A percentile compares a stretch with the other conserved stretches of the same genome.
These are phyloP conservation scores for Suhomyces choctaworum DNA, from an alignment of 1,139 yeast species.

Conservation along the genomic window DNA sequence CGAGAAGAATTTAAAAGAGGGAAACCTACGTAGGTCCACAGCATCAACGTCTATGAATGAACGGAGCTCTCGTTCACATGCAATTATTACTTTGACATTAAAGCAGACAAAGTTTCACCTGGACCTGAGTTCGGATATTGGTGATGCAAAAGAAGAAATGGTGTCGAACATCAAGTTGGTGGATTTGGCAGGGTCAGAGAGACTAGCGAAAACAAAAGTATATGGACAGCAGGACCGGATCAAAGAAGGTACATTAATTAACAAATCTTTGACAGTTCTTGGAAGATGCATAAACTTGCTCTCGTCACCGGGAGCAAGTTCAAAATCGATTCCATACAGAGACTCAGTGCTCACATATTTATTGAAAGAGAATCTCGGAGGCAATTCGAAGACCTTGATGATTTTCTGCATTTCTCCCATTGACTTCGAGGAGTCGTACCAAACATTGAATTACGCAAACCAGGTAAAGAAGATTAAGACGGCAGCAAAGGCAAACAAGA, in stretches of 20 bases:
- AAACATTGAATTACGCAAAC: conserved; percentile 73
- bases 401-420: conserved; percentile 75
- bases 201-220: conserved; percentile 63
- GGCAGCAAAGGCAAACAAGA: conserved; percentile 49
- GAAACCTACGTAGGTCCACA: conserved; percentile 57
- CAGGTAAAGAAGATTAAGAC: conserved; percentile 71
- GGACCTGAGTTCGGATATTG: conserved; percentile 28
- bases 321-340: conserved; percentile 56
- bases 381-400: conserved; percentile 76
- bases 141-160: conserved; percentile 55
- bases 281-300: conserved; percentile 72
- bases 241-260: conserved; percentile 73
- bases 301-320: conserved; percentile 26
- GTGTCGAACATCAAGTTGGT: conserved; percentile 66
- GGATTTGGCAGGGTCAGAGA: conserved; percentile 81
- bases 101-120: conserved; percentile 51
- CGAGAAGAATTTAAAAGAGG: conserved; percentile 40
- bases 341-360: conserved; percentile 75
- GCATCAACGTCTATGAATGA: conserved; percentile 73
- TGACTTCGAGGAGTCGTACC: conserved; percentile 71
- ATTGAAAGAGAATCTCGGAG: conserved; percentile 69
- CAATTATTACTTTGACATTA: conserved; percentile 64
- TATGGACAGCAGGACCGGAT: conserved; percentile 59
- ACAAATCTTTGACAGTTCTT: conserved; percentile 70
- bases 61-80: conserved; percentile 75